Evolutionary conservation across 331 rosid species (phyloP).

Genomic region (Pyrus hybrid): DNA sequence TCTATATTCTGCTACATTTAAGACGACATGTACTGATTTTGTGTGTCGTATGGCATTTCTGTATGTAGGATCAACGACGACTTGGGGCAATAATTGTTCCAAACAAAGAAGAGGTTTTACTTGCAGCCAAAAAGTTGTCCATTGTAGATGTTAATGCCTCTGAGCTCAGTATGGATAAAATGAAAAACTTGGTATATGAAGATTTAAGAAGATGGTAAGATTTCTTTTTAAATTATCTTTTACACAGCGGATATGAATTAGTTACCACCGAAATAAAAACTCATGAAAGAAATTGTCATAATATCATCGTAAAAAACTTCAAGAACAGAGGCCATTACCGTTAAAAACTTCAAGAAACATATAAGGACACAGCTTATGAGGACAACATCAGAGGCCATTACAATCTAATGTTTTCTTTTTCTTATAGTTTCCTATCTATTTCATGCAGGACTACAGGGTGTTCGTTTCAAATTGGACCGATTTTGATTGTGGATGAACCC

Average conservation of each 20-base stretch:
- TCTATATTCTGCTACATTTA: neutral
- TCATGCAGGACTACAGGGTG: slow-evolving; percentile 62
- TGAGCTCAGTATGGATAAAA: slow-evolving; percentile 46
- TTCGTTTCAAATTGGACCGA: slow-evolving; percentile 85
- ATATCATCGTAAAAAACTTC: neutral
- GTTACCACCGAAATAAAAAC: neutral
- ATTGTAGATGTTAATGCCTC: slow-evolving; percentile 36
- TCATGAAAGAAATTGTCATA: neutral
- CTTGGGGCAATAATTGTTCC: slow-evolving; percentile 92
- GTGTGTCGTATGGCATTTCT: neutral
- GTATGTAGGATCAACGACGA: slow-evolving; percentile 79
- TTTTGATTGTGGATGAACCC: slow-evolving; percentile 64
- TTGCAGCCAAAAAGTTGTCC: slow-evolving; percentile 45
- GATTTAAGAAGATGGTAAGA: slow-evolving; percentile 64
- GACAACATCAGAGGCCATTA: neutral
- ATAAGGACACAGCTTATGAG: neutral
- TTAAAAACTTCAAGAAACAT: neutral
- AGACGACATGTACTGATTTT: neutral
- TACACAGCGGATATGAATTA: neutral
- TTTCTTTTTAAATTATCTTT: neutral
- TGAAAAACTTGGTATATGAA: slow-evolving; percentile 41
- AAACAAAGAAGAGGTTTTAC: slow-evolving; percentile 66
- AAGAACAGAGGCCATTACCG: too few relatives aligned
- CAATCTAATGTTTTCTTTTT: neutral
- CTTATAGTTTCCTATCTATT: neutral